Conservation (phyloP, 768 basidiomycete genomes). For the Tulasnella sp. region DNA sequence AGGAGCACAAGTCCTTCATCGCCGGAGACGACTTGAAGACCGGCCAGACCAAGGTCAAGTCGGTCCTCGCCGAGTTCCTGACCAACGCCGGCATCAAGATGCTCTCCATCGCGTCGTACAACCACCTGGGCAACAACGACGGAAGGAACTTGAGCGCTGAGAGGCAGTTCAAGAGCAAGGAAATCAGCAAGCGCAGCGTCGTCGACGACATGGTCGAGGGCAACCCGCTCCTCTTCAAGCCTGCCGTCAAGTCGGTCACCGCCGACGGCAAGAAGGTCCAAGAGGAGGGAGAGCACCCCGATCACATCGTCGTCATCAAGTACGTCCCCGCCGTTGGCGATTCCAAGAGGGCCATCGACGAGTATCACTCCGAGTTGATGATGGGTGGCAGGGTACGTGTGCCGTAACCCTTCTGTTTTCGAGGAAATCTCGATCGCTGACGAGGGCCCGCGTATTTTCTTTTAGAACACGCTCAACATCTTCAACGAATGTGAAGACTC, state of each 20-base stretch:
- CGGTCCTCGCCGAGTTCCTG: conserved; percentile 95
- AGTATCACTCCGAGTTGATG: conserved; percentile 98
- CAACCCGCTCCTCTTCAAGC: conserved; percentile 88
- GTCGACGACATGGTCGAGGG: conserved; percentile 98
- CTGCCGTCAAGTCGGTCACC: conserved; percentile 50
- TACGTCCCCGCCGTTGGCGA: conserved; percentile 96
- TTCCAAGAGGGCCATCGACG: conserved; percentile 98
- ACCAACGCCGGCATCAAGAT: conserved; percentile 99
- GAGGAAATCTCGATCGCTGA: neutral
- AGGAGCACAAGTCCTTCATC: conserved; percentile 87
- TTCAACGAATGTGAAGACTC: conserved; percentile 99
- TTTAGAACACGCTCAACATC: conserved; percentile 86
- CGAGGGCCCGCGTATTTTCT: neutral
- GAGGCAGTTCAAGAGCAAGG: conserved; percentile 96
- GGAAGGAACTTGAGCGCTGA: conserved; percentile 89
- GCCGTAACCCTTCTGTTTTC: neutral
- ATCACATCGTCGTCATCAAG: conserved; percentile 97
- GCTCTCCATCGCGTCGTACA: conserved; percentile 95
- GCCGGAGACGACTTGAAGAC: conserved; percentile 98
- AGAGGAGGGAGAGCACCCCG: conserved; percentile 92
- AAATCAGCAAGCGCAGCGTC: conserved; percentile 95
- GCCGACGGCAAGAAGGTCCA: conserved; percentile 50
- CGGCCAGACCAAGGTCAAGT: conserved; percentile 97
- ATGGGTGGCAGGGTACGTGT: conserved; percentile 66
- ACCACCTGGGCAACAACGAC: conserved; percentile 98